These are phyloP conservation scores for Kuraishia ogatae DNA, from an alignment of 805 yeast species.

Conservation along the genomic window DNA sequence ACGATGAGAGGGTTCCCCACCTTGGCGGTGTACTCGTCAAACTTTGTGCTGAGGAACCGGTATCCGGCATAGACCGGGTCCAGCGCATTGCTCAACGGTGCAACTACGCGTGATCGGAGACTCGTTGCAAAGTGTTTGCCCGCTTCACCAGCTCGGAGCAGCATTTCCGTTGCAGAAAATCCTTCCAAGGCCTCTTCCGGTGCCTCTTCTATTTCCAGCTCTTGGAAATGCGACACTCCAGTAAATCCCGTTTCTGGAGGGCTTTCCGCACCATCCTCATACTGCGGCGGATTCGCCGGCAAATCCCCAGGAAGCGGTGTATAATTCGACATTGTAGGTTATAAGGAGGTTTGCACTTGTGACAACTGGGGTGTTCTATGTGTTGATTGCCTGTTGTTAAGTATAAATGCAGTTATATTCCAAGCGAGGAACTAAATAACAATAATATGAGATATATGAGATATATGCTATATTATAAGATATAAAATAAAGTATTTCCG, in stretches of 20 bases:
- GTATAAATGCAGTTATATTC: no score
- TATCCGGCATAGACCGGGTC: conserved; percentile 47
- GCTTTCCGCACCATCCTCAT: background rate
- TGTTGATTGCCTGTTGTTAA: no score
- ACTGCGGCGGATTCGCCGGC: background rate
- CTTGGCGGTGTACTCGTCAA: conserved; percentile 51
- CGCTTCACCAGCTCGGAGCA: conserved; percentile 29
- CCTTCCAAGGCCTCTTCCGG: conserved; percentile 8
- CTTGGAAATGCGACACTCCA: conserved; percentile 1
- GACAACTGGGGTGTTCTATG: background rate
- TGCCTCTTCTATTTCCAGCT: background rate
- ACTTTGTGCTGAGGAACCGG: conserved; percentile 28
- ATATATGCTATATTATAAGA: no score
- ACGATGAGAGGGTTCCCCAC: conserved; percentile 85
- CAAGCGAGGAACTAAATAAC: no score
- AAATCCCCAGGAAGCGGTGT: background rate
- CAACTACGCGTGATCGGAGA: conserved; percentile 27
- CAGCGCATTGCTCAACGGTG: conserved; percentile 34
- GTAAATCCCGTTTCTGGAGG: background rate
- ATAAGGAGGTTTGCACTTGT: no score
- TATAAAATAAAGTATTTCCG: no score
- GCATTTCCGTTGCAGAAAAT: conserved; percentile 5
- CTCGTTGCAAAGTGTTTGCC: conserved; percentile 26
- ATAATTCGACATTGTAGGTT: background rate
- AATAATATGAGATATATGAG: no score